Conservation (phyloP, 2,329 filamentous ascomycete genomes). For the Arthroderma sp. region DNA sequence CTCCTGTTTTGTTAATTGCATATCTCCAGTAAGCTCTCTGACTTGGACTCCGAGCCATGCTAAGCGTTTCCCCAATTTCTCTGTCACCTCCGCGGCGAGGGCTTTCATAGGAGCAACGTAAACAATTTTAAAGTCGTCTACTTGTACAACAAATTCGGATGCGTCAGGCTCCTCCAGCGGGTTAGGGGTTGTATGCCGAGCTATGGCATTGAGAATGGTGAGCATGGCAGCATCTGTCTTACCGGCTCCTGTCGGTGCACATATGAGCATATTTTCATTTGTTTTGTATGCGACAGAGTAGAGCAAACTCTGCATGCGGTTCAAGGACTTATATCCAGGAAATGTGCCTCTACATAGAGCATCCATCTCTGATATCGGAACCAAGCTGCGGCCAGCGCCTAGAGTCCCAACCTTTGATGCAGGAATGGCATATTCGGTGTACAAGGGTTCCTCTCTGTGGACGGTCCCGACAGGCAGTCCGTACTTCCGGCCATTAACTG, state of each 20-base stretch:
- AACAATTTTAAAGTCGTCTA: conserved; percentile 92
- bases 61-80: conserved; percentile 81
- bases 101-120: conserved; percentile 99
- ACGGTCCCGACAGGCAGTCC: conserved; percentile 65
- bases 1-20: conserved; percentile 95
- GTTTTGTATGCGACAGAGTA: conserved; percentile 93
- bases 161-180: conserved; percentile 62
- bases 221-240: conserved; percentile 99
- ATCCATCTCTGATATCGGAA: conserved; percentile 73
- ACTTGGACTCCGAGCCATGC: conserved; percentile 89
- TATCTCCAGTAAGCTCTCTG: conserved; percentile 91
- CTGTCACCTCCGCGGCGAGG: conserved; percentile 86
- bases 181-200: conserved; percentile 70
- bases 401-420: conserved; percentile 67
- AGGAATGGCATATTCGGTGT: conserved; percentile 81
- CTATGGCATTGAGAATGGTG: conserved; percentile 79
- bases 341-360: conserved; percentile 85
- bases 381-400: conserved; percentile 58
- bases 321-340: conserved; percentile 81
- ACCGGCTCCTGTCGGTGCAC: conserved; percentile 92
- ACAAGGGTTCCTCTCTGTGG: conserved; percentile 60
- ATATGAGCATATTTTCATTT: conserved; percentile 97
- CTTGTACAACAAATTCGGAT: conserved; percentile 67
- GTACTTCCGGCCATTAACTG: conserved; percentile 67
- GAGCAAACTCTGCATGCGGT: conserved; percentile 95